Evolutionary conservation across 1,284 basidiomycete species (phyloP).

Genomic region (Rugosomyces carneus): DNA sequence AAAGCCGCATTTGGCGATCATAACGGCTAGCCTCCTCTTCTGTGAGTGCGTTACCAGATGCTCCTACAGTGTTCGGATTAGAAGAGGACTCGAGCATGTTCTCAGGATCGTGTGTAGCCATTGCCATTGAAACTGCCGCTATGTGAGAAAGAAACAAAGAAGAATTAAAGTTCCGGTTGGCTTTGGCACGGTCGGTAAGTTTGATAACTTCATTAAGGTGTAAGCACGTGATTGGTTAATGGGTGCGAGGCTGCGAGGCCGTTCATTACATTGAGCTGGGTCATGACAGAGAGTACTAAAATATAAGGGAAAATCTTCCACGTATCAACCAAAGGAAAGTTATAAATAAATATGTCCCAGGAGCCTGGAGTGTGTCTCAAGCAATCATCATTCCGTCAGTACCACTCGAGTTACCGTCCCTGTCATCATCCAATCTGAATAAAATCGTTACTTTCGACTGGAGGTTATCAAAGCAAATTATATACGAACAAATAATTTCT

Average conservation of each 20-base stretch:
- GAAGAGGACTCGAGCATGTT: conserved; percentile 7
- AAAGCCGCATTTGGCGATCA: conserved; percentile 95
- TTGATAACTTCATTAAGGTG: conserved; percentile 1
- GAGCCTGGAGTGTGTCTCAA: conserved; percentile 18
- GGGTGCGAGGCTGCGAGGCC: background rate
- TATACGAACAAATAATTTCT: conserved; percentile 70
- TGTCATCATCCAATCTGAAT: conserved; percentile 65
- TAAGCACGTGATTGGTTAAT: background rate
- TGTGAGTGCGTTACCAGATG: conserved; percentile 25
- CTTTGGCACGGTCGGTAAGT: conserved; percentile 6
- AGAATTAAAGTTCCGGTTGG: background rate
- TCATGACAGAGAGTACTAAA: conserved; percentile 7
- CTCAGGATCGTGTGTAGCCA: conserved; percentile 8
- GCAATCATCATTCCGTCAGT: conserved; percentile 46
- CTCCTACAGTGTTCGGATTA: background rate
- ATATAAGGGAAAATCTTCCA: conserved; percentile 12
- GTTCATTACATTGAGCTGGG: conserved; percentile 5
- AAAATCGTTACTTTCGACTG: conserved; percentile 13
- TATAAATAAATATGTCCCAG: conserved; percentile 4
- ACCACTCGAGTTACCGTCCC: conserved; percentile 53
- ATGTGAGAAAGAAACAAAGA: background rate
- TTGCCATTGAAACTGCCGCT: conserved; percentile 8
- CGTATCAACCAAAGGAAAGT: conserved; percentile 5
- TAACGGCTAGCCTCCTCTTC: conserved; percentile 64
- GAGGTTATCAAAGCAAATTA: background rate